Evolutionary conservation across 805 yeast species (phyloP), one percentile per base, ranked within the genome.

Genomic region (Lachancea sp.): DNA sequence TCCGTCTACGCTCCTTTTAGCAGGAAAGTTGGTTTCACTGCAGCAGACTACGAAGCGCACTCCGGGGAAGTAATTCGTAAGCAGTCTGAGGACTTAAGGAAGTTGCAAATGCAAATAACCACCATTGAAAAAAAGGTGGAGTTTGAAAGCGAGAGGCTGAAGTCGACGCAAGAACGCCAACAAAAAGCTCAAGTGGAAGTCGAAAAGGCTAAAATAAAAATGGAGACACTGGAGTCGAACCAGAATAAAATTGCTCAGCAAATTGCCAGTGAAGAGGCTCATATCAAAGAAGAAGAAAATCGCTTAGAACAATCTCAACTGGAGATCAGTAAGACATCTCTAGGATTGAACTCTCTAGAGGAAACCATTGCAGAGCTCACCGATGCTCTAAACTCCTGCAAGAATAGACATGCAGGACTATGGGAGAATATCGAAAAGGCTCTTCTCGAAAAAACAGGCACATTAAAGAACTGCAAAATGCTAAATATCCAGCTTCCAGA

Each of bases 381-480:
- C 16, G 36, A 45, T 1, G 41, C 49, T 21, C 49, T 58, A 15
- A 64, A 63, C 29, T 49, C 31, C 11, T 53, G 30, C 45, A 56
- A 47, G 64, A 70, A 53, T 56, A 64, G 48, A 45, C 68, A 34
- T 16, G 63, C 67, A 3, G 58, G 56, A 6, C 48, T 67, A 5
- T 79, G 77, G 48, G 86, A 78, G 48, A 70, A 69, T 19, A 50
- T 75, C 5, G 78, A 79, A 29, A 73, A 72, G 43, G 52, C 68
- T 4, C 76, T 73, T 44, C 55, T 75, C 23, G 84, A 78, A 36
- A 73, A 80, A 52, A 63, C 76, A 7, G 73, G 75, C 46, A 65
- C 76, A 15, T 67, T 88, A 45, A 78, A 80, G 47, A 77, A 75
- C 47, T 84, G 95, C 61, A 85, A 83, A 51, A 71, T 89, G 43